These are phyloP conservation scores for Aegilops longissima DNA, from an alignment of 176 grass and related monocot species.

Conservation along the genomic window DNA sequence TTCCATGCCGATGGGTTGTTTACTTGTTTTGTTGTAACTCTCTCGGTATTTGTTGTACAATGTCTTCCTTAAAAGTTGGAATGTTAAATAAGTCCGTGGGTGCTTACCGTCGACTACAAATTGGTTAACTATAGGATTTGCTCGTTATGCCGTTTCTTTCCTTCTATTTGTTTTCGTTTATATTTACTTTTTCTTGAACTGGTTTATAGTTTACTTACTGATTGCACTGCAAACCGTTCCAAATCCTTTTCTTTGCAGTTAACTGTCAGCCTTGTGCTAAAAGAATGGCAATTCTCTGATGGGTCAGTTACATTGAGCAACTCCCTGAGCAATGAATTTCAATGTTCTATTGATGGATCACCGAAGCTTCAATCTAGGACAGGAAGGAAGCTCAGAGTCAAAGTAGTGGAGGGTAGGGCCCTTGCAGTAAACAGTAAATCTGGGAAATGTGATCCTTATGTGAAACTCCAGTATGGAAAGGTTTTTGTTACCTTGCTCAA, in stretches of 20 bases:
- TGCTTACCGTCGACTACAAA: too few relatives aligned
- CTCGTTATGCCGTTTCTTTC: too few relatives aligned
- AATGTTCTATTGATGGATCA: conserved; percentile 36
- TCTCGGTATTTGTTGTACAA: too few relatives aligned
- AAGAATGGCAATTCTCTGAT: conserved; percentile 99
- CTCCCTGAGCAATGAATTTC: conserved; percentile 32
- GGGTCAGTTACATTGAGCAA: conserved; percentile 70
- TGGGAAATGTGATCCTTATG: conserved; percentile 86
- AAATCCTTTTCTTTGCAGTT: conserved; percentile 52
- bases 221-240: conserved; percentile 11
- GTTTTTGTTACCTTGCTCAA: conserved; percentile 41
- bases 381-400: conserved; percentile 79
- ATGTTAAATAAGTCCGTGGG: too few relatives aligned
- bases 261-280: conserved; percentile 71
- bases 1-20: too few relatives aligned
- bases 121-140: too few relatives aligned
- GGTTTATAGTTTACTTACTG: neutral
- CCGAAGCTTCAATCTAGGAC: conserved; percentile 58
- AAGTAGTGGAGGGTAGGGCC: conserved; percentile 68
- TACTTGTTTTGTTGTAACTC: too few relatives aligned
- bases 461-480: conserved; percentile 95
- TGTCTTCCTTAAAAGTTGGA: too few relatives aligned
- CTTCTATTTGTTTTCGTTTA: too few relatives aligned
- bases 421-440: conserved; percentile 72
- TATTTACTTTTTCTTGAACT: neutral